A percentile compares a stretch with the other conserved stretches of the same genome.
Evolutionary conservation across 495 filamentous ascomycete species (phyloP).

Genomic region (Aspergillus sclerotiicarbonarius): DNA sequence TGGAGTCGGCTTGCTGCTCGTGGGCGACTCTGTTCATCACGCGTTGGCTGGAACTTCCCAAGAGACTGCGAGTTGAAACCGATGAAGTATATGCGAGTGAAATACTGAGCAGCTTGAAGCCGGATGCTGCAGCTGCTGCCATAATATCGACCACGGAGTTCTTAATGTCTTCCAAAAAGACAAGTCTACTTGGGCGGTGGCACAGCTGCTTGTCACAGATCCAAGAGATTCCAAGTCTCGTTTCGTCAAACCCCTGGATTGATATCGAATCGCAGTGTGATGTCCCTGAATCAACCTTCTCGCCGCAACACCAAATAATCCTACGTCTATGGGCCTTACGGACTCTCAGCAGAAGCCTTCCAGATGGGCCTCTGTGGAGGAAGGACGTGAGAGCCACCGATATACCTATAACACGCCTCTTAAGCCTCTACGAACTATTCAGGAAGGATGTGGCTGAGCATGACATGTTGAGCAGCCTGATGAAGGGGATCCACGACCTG

Average conservation of each 20-base stretch:
- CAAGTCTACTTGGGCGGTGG: slow-evolving; percentile 30
- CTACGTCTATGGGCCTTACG: slow-evolving; percentile 40
- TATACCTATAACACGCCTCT: slow-evolving; percentile 23
- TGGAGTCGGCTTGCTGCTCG: slow-evolving; percentile 8
- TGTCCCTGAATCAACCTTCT: not conserved
- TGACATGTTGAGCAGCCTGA: slow-evolving; percentile 31
- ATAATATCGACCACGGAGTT: slow-evolving; percentile 37
- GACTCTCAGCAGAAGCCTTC: slow-evolving; percentile 25
- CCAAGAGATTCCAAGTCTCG: slow-evolving; percentile 20
- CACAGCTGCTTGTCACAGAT: slow-evolving; percentile 28
- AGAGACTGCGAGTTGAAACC: slow-evolving; percentile 3
- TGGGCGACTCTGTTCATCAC: slow-evolving; percentile 33
- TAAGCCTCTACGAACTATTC: slow-evolving; percentile 31
- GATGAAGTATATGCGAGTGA: slow-evolving; percentile 11
- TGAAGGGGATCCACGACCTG: slow-evolving; percentile 31
- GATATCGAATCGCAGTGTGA: slow-evolving; percentile 11
- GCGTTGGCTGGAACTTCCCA: slow-evolving; percentile 23
- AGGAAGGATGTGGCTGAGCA: slow-evolving; percentile 7
- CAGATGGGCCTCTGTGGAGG: slow-evolving; percentile 19
- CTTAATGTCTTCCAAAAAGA: slow-evolving; percentile 22
- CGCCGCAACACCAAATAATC: slow-evolving; percentile 29
- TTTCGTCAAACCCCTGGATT: slow-evolving; percentile 28
- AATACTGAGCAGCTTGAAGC: slow-evolving; percentile 25
- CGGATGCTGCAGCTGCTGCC: slow-evolving; percentile 24
- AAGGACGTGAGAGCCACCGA: slow-evolving; percentile 21